Evolutionary conservation across 768 basidiomycete genomes (phyloP).

Genomic region (Russula brevipes): DNA sequence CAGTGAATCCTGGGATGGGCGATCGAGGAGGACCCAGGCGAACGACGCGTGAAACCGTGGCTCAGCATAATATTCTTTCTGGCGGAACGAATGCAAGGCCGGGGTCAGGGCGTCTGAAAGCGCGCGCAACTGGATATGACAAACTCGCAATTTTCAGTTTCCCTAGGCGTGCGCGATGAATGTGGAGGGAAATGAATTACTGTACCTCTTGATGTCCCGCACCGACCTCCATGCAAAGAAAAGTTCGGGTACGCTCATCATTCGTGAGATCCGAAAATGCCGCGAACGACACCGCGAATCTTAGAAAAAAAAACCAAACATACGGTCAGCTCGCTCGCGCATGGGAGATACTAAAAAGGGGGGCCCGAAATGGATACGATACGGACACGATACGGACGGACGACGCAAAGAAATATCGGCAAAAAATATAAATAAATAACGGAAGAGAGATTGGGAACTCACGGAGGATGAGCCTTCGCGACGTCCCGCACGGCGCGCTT

Average conservation of each 20-base stretch:
- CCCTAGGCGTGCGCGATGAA: background rate
- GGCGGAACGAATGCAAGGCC: conserved; percentile 53
- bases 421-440: no score
- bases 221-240: conserved; percentile 76
- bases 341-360: background rate
- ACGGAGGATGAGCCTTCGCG: conserved; percentile 46
- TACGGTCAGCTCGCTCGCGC: conserved; percentile 4
- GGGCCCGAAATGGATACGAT: no score
- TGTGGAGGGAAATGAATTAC: background rate
- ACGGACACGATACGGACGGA: no score
- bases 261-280: conserved; percentile 66
- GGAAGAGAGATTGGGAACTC: conserved; percentile 28
- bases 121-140: conserved; percentile 45
- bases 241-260: conserved; percentile 76
- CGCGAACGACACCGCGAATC: conserved; percentile 71
- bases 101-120: conserved; percentile 56
- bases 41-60: conserved; percentile 89
- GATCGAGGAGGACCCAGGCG: conserved; percentile 73
- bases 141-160: conserved; percentile 1
- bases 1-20: background rate
- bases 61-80: conserved; percentile 71
- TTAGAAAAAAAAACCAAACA: conserved; percentile 30
- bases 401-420: background rate
- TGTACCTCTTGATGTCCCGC: conserved; percentile 75
- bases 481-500: conserved; percentile 53